phyloP scores from a whole-genome alignment of 441 rosid species.

The Dalechampia spathulata region DNA sequence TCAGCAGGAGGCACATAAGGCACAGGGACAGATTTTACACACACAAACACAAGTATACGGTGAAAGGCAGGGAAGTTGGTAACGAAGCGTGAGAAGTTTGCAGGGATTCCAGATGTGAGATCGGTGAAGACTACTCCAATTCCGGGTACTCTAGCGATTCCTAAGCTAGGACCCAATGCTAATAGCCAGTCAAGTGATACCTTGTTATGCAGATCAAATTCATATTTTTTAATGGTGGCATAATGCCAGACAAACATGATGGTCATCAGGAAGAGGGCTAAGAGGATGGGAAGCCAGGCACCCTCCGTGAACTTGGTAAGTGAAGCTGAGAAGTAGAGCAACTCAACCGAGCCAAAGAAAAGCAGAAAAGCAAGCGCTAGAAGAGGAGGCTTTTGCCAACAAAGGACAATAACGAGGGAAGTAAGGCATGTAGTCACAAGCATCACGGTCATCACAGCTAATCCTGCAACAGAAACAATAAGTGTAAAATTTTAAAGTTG shows the following conservation, averaged over 20 bases:
- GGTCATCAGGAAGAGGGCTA: constrained; percentile 73
- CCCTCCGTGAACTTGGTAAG: constrained; percentile 90
- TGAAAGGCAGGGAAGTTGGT: constrained; percentile 99
- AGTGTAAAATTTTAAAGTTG: too few relatives aligned
- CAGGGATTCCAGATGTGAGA: constrained; percentile 87
- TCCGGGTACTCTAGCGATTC: constrained; percentile 88
- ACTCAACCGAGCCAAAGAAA: constrained; percentile 76
- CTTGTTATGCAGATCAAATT: constrained; percentile 86
- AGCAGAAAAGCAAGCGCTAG: constrained; percentile 66
- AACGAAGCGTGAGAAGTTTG: constrained; percentile 90
- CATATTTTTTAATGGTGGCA: constrained; percentile 80
- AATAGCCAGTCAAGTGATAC: constrained; percentile 94
- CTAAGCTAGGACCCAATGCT: constrained; percentile 87
- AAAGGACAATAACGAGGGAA: constrained; percentile 73
- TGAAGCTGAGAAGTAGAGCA: constrained; percentile 95
- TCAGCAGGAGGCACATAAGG: constrained; percentile 83
- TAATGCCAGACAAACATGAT: constrained; percentile 96
- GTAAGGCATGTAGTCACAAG: constrained; percentile 91
- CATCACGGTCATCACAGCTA: constrained; percentile 98
- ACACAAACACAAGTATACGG: constrained; percentile 78
- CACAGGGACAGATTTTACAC: constrained; percentile 90
- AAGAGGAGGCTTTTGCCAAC: constrained; percentile 84
- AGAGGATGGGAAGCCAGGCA: constrained; percentile 96
- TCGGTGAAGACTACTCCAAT: constrained; percentile 87
- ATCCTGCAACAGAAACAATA: constrained; percentile 49